These are phyloP conservation scores for Penicillium cinerascens DNA, from an alignment of 495 filamentous ascomycete genomes.

Conservation along the genomic window DNA sequence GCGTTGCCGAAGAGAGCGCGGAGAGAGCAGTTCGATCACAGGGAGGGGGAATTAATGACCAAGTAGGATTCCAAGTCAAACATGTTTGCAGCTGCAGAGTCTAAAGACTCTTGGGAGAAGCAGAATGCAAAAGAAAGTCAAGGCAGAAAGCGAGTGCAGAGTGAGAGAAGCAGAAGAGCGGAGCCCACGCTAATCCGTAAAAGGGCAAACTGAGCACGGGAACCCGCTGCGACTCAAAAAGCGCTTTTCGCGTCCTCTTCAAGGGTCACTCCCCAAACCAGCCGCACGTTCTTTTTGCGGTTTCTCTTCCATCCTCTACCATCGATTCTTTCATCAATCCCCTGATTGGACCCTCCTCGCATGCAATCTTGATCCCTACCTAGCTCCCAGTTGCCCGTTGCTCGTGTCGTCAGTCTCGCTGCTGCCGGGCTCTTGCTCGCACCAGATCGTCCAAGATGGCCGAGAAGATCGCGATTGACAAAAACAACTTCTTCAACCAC, in stretches of 20 bases:
- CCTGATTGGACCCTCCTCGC: neutral
- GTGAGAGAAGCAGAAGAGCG: neutral
- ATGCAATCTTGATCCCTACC: conserved; percentile 5
- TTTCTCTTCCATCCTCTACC: conserved; percentile 1
- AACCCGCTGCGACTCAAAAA: conserved; percentile 16
- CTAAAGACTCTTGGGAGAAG: neutral
- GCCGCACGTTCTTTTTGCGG: neutral
- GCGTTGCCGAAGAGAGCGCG: neutral
- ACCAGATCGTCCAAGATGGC: conserved; percentile 38
- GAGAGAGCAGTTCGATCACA: neutral
- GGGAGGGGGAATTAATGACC: neutral
- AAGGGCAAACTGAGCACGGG: conserved; percentile 26
- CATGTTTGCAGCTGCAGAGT: neutral
- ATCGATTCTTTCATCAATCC: neutral
- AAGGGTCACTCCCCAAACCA: neutral
- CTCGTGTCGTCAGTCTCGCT: conserved; percentile 8
- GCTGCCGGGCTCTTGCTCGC: conserved; percentile 18
- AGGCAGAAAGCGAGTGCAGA: neutral
- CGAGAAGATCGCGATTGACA: conserved; percentile 84
- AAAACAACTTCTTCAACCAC: conserved; percentile 85
- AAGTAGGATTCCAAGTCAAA: neutral
- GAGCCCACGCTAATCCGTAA: conserved; percentile 15
- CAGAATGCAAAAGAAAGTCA: neutral
- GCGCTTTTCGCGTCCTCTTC: conserved; percentile 31
- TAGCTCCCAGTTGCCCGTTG: conserved; percentile 1